A percentile compares a stretch with the other conserved stretches of the same genome.
Evolutionary conservation across 352 stramenopile genomes (phyloP).

Genomic region (Blastocystis sp.): DNA sequence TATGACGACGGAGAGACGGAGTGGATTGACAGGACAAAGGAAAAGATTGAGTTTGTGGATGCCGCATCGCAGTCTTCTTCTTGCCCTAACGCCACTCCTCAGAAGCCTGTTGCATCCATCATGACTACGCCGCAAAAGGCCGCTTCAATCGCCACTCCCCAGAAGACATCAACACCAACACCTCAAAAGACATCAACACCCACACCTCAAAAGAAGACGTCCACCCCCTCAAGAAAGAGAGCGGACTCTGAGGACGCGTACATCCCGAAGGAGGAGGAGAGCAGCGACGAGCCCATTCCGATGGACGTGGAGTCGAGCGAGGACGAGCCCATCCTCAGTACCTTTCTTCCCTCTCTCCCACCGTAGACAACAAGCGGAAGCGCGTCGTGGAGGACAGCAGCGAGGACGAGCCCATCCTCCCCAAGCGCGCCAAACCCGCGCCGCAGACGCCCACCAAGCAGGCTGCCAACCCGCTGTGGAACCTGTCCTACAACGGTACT

Average conservation of each 20-base stretch:
- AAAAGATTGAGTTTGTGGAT: slow-evolving; percentile 55
- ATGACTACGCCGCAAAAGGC: neutral
- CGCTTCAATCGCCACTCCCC: neutral
- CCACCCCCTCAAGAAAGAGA: neutral
- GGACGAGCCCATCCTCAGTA: slow-evolving; percentile 29
- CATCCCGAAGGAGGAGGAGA: slow-evolving; percentile 60
- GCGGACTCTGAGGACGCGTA: slow-evolving; percentile 69
- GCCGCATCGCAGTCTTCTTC: neutral
- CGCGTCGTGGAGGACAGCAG: slow-evolving; percentile 73
- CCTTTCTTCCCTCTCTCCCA: neutral
- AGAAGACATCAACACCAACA: neutral
- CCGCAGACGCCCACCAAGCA: slow-evolving; percentile 69
- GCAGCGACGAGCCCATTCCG: slow-evolving; percentile 6
- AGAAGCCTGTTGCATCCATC: neutral
- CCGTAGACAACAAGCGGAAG: slow-evolving; percentile 46
- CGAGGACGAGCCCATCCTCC: slow-evolving; percentile 74
- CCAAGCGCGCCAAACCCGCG: slow-evolving; percentile 71
- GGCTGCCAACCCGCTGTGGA: slow-evolving; percentile 74
- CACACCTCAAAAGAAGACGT: neutral
- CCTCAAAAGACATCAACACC: neutral
- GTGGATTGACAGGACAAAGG: slow-evolving; percentile 68
- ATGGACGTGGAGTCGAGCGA: slow-evolving; percentile 70
- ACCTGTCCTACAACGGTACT: slow-evolving; percentile 70
- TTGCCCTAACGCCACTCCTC: neutral
- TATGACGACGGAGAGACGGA: slow-evolving; percentile 68